A percentile compares a stretch with the other conserved stretches of the same genome.
These are phyloP conservation scores for Groenewaldozyma tartarivorans DNA, from an alignment of 805 yeast genomes.

Conservation along the genomic window DNA sequence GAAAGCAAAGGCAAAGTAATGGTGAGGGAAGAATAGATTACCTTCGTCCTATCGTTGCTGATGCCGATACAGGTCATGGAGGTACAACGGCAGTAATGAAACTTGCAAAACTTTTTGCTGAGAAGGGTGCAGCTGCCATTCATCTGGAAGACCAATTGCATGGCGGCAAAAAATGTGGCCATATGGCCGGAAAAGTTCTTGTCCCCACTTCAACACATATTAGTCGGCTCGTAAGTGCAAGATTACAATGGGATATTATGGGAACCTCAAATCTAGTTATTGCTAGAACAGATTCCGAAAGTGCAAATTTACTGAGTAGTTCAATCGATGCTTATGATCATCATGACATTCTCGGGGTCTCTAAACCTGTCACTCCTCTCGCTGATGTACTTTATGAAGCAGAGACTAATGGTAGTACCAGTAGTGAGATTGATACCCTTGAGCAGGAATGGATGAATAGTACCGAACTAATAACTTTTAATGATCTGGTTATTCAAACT, in stretches of 20 bases:
- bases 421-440: constrained; percentile 28
- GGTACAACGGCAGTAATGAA: constrained; percentile 56
- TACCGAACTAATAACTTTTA: constrained; percentile 36
- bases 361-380: constrained; percentile 33
- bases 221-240: constrained; percentile 44
- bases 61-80: constrained; percentile 62
- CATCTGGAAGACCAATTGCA: constrained; percentile 57
- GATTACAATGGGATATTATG: constrained; percentile 60
- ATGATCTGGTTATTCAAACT: constrained; percentile 38
- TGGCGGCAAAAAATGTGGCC: constrained; percentile 61
- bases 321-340: constrained; percentile 50
- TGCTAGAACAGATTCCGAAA: constrained; percentile 54
- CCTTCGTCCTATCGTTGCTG: constrained; percentile 54
- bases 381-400: constrained; percentile 37
- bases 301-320: constrained; percentile 42
- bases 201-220: constrained; percentile 53
- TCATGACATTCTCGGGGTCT: constrained; percentile 43
- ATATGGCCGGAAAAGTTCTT: constrained; percentile 49
- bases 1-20: constrained; percentile 16
- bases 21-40: constrained; percentile 36
- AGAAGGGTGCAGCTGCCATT: constrained; percentile 57
- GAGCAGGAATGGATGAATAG: constrained; percentile 41
- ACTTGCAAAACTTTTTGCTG: constrained; percentile 56
- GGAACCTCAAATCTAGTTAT: constrained; percentile 47
- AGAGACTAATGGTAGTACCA: constrained; percentile 31